Conservation (phyloP, 129 eudicot genomes). For the Daucus carota region DNA sequence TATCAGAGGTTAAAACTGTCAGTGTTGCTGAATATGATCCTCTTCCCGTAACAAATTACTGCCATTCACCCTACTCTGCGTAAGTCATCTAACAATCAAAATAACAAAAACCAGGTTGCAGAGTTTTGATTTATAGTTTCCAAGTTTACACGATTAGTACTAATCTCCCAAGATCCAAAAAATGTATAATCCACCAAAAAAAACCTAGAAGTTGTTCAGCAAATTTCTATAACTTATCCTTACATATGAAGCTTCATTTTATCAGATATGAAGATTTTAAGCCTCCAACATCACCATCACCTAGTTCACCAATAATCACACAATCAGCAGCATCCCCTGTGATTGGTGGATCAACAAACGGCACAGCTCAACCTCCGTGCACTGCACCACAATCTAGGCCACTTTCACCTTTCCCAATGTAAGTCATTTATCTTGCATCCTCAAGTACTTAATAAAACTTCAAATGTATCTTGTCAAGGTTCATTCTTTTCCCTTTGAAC, state of each 20-base stretch:
- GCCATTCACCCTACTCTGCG: slow-evolving; percentile 47
- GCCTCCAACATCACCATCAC: slow-evolving; percentile 72
- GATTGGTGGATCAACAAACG: slow-evolving; percentile 29
- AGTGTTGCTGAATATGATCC: slow-evolving; percentile 23
- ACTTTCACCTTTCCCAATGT: slow-evolving; percentile 69
- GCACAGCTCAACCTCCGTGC: slow-evolving; percentile 11
- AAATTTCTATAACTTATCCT: slow-evolving; percentile 7
- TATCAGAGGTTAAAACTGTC: slow-evolving; percentile 5
- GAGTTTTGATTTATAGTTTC: not conserved
- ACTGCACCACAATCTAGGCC: slow-evolving; percentile 39
- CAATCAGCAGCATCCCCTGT: slow-evolving; percentile 13
- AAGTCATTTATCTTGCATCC: slow-evolving; percentile 16
- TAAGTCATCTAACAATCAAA: slow-evolving; percentile 21
- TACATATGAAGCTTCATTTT: not conserved
- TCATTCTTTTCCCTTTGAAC: slow-evolving; percentile 4
- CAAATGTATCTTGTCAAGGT: not conserved
- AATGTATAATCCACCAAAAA: not conserved
- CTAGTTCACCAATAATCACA: slow-evolving; percentile 42
- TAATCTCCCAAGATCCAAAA: not conserved
- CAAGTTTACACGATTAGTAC: not conserved
- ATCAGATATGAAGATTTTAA: slow-evolving; percentile 53
- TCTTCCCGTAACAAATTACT: slow-evolving; percentile 23
- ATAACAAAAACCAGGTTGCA: not conserved
- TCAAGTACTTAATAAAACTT: not conserved
- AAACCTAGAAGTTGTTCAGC: not conserved